Evolutionary conservation across 2,329 filamentous ascomycete species (phyloP).

Genomic region (Venturia carpophila): DNA sequence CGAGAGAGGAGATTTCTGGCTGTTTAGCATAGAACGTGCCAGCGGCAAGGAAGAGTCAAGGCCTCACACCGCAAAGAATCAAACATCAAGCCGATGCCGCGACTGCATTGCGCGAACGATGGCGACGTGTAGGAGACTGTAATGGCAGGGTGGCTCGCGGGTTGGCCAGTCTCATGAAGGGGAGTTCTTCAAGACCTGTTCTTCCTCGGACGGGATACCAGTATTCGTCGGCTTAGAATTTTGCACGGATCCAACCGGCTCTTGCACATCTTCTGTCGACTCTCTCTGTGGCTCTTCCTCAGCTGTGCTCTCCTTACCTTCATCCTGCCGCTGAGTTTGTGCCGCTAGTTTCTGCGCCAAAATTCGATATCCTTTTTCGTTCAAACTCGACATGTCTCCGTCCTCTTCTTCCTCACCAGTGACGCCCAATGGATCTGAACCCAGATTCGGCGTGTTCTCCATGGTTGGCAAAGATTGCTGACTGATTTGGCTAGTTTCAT

Average conservation of each 20-base stretch:
- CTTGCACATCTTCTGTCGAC: neutral
- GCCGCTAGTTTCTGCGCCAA: neutral
- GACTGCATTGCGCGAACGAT: neutral
- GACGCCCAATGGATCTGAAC: neutral
- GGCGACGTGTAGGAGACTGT: neutral
- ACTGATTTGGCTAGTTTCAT: neutral
- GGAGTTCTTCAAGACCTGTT: neutral
- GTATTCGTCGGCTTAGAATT: neutral
- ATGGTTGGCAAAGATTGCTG: neutral
- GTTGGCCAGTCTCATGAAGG: neutral
- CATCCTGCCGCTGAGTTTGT: neutral
- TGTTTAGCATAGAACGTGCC: neutral
- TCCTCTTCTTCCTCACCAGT: neutral
- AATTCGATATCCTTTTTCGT: neutral
- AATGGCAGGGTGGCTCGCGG: neutral
- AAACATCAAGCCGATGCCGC: neutral
- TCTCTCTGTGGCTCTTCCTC: neutral
- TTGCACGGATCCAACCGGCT: neutral
- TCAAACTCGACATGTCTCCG: neutral
- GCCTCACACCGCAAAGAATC: neutral
- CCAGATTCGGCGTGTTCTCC: neutral
- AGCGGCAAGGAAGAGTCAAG: neutral
- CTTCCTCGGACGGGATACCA: neutral
- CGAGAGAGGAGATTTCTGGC: neutral
- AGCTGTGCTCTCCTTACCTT: neutral